Evolutionary conservation across 257 asterid genomes (phyloP).

Genomic region (Primulina eburnea): DNA sequence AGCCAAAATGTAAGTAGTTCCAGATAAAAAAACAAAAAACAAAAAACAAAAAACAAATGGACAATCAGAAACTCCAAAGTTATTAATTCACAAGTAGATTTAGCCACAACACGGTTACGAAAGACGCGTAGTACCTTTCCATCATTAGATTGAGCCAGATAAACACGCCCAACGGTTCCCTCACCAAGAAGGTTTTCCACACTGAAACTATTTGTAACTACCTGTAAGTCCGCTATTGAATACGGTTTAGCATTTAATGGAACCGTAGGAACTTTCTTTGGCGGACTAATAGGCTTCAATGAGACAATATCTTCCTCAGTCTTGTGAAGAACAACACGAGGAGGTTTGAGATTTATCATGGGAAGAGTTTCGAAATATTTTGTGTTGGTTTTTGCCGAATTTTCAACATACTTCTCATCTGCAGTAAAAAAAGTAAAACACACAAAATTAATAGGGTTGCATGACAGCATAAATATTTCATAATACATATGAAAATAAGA

Average conservation of each 20-base stretch:
- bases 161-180: conserved; percentile 87
- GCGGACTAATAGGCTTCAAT: conserved; percentile 54
- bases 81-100: neutral
- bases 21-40: too few relatives aligned
- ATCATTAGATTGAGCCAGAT: conserved; percentile 71
- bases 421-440: conserved; percentile 18
- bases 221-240: conserved; percentile 87
- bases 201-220: conserved; percentile 86
- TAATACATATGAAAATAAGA: neutral
- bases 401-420: conserved; percentile 63
- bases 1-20: too few relatives aligned
- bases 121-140: conserved; percentile 54
- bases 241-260: conserved; percentile 60
- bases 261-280: conserved; percentile 56
- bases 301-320: conserved; percentile 75
- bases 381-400: conserved; percentile 40
- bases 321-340: conserved; percentile 70
- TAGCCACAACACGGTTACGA: neutral
- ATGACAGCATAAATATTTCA: neutral
- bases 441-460: neutral
- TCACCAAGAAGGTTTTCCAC: conserved; percentile 80
- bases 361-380: conserved; percentile 64
- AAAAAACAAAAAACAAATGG: too few relatives aligned
- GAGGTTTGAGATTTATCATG: conserved; percentile 66
- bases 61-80: neutral